Percentiles rank a stretch among this genome's conserved stretches.
Conservation (phyloP, 2,329 filamentous ascomycete genomes). For the Zopfia rhizophila region DNA sequence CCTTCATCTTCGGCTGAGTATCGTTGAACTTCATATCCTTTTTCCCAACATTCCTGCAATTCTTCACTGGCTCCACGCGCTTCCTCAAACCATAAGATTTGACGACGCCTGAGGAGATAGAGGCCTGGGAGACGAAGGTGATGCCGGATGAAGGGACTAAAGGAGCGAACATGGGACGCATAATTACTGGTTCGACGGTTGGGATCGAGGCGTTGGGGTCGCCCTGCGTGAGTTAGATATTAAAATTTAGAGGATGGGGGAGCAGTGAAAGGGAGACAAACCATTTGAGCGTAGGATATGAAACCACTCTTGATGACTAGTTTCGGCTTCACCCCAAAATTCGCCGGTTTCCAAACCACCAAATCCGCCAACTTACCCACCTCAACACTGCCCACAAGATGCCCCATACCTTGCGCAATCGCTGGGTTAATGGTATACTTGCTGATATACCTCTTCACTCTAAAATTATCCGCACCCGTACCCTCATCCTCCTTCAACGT, state of each 20-base stretch:
- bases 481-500: conserved; percentile 79
- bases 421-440: conserved; percentile 98
- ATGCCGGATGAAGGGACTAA: conserved; percentile 77
- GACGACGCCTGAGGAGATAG: conserved; percentile 73
- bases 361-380: conserved; percentile 90
- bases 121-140: conserved; percentile 82
- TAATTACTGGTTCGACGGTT: conserved; percentile 84
- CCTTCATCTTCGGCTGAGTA: conserved; percentile 83
- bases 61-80: conserved; percentile 80
- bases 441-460: conserved; percentile 90
- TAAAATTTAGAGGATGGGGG: conserved; percentile 3
- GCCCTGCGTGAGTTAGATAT: conserved; percentile 42
- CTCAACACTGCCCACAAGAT: conserved; percentile 87
- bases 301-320: conserved; percentile 88
- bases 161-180: conserved; percentile 86
- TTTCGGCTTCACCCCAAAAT: conserved; percentile 87
- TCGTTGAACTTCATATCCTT: conserved; percentile 92
- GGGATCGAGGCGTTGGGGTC: conserved; percentile 73
- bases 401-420: conserved; percentile 87
- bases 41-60: conserved; percentile 81
- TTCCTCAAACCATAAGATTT: conserved; percentile 80
- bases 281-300: conserved; percentile 86
- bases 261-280: conserved; percentile 51
- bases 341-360: conserved; percentile 84
- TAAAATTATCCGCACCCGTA: conserved; percentile 85